Base-by-base conservation (phyloP, 2,329 filamentous ascomycete genomes). In the Venturia nashicola region DNA sequence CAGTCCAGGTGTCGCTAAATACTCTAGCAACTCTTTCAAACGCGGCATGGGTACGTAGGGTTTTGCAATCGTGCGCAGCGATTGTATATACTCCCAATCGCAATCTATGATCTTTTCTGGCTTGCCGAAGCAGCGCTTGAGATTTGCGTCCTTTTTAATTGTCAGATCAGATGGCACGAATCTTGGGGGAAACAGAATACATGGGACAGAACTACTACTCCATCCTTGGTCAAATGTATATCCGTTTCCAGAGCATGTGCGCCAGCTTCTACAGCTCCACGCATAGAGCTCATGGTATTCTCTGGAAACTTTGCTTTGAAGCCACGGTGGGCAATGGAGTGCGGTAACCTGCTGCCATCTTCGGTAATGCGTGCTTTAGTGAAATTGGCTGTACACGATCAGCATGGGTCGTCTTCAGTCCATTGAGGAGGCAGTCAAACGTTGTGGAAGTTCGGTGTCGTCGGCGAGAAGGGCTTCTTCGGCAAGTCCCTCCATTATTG, bases 201-300 rank as follows among this genome's bases (percentile, higher is more conserved):
- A 78, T 95, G 91, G 57, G 88, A 90, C 48, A 97, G 77, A 11
- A 97, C 90, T 0, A 96, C 88, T 0, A 96, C 86, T 7, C 87
- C 86, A 71, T 97, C 93, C 66, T 82, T 85, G 16, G 90, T 87
- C 42, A 97, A 76, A 72, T 95, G 92, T 9, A 97, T 75, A 70
- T 97, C 93, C 20, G 91, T 95, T 77, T 97, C 93, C 36, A 97
- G 78, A 0, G 88, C 93, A 70, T 95, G 84, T 0, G 89, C 85
- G 23, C 90, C 90, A 20, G 85, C 86, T 40, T 84, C 78, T 2
- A 93, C 82, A 1, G 91, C 92, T 36, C 82, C 87, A 65, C 78
- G 78, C 76, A 96, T 95, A 8, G 89, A 88, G 18, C 80, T 82
- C 81, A 97, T 85, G 1, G 89, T 88, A 76, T 97, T 97, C 75